A percentile compares a stretch with the other conserved stretches of the same genome.
These are phyloP conservation scores for Selaginella moellendorffii DNA, from an alignment of 75 land plant species.

Conservation along the genomic window DNA sequence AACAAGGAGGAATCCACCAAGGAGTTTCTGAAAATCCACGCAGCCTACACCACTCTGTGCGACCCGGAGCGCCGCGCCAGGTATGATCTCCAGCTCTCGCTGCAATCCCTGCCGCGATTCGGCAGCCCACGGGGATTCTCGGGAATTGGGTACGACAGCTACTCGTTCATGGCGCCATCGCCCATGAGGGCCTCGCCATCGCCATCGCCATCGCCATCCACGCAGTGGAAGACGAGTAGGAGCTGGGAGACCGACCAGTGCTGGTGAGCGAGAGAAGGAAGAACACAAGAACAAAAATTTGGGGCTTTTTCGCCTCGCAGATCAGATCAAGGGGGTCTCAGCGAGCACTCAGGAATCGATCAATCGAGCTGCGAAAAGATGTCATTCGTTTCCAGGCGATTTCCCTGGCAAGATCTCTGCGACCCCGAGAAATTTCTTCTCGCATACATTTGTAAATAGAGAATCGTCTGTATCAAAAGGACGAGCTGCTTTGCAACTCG, in stretches of 20 bases:
- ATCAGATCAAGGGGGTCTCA: too few species aligned
- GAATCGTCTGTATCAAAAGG: too few species aligned
- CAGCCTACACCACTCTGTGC: slow-evolving; percentile 22
- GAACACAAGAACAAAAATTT: neutral
- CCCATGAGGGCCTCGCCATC: neutral
- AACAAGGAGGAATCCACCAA: neutral
- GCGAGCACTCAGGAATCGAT: too few species aligned
- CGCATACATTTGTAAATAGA: too few species aligned
- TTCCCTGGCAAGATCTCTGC: too few species aligned
- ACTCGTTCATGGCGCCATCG: neutral
- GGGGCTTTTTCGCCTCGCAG: neutral
- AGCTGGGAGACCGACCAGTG: slow-evolving; percentile 20
- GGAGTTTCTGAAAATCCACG: slow-evolving; percentile 21
- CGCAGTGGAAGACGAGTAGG: neutral
- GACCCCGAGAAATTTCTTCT: too few species aligned
- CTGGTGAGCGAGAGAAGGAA: slow-evolving; percentile 10
- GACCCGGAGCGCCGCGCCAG: slow-evolving; percentile 19
- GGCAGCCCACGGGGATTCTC: neutral
- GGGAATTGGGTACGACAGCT: neutral
- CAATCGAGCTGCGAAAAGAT: too few species aligned
- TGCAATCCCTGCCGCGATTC: neutral
- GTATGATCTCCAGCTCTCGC: slow-evolving; percentile 12
- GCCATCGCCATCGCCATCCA: neutral
- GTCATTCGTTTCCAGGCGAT: too few species aligned
- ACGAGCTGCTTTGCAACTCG: too few species aligned